Evolutionary conservation across 345 rosid genomes (phyloP).

Genomic region (Syzygium aqueum): DNA sequence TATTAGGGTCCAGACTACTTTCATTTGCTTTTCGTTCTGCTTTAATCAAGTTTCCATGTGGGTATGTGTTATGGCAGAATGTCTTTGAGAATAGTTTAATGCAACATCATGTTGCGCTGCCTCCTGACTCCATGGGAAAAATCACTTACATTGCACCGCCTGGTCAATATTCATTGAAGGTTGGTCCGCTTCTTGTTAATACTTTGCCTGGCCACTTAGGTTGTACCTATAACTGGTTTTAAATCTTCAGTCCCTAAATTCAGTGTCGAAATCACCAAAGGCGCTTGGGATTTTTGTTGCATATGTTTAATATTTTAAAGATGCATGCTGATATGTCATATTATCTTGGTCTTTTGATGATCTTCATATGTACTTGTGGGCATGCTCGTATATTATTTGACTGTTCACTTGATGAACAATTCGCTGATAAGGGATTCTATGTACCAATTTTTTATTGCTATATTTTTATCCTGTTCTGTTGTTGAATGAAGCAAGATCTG

Average conservation of each 20-base stretch:
- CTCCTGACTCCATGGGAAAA: slow-evolving; percentile 98
- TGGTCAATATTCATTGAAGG: slow-evolving; percentile 98
- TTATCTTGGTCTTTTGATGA: not conserved
- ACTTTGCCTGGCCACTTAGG: not conserved
- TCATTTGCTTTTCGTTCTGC: not conserved
- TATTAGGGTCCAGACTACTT: not conserved
- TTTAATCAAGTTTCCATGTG: not conserved
- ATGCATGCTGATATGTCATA: not conserved
- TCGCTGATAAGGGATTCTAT: not conserved
- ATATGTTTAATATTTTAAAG: not conserved
- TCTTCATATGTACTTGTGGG: not conserved
- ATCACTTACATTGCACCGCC: slow-evolving; percentile 86
- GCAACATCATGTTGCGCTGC: slow-evolving; percentile 84
- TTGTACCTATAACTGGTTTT: not conserved
- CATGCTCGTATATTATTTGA: not conserved
- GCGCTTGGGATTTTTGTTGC: not conserved
- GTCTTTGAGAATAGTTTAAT: slow-evolving; percentile 94
- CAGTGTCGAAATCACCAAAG: not conserved
- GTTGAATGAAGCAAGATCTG: not conserved
- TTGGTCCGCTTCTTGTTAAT: slow-evolving; percentile 11
- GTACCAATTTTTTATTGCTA: not conserved
- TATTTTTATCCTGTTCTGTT: not conserved
- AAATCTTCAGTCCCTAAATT: not conserved
- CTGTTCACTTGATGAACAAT: not conserved
- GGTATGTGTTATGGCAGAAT: slow-evolving; percentile 33